These are phyloP conservation scores for Trametes coccinea DNA, from an alignment of 768 basidiomycete species.

Conservation along the genomic window DNA sequence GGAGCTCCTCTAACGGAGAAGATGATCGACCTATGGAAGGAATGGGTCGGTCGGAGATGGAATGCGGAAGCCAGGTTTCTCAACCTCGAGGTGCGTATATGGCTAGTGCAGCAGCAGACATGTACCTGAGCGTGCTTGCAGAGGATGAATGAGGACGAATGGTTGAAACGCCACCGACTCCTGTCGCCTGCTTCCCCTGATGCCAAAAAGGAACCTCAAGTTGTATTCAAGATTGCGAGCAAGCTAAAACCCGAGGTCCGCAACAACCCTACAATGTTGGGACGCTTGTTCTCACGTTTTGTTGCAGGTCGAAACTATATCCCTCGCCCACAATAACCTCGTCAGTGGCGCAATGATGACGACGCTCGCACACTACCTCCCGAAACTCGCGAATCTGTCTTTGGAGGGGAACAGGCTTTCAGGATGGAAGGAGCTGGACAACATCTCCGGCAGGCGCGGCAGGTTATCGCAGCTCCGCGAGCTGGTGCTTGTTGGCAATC, in stretches of 20 bases:
- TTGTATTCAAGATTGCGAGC: conserved; percentile 86
- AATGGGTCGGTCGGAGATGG: conserved; percentile 73
- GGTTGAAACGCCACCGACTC: conserved; percentile 71
- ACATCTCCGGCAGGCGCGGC: conserved; percentile 57
- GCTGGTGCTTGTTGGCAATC: conserved; percentile 75
- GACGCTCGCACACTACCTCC: conserved; percentile 71
- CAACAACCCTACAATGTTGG: background rate
- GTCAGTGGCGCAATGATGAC: conserved; percentile 57
- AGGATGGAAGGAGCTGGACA: conserved; percentile 69
- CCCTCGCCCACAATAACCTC: conserved; percentile 80
- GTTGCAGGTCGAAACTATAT: conserved; percentile 71
- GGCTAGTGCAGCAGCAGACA: background rate
- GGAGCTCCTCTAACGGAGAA: conserved; percentile 31
- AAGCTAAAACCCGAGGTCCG: conserved; percentile 74
- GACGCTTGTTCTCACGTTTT: background rate
- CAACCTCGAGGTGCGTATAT: conserved; percentile 73
- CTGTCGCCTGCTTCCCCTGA: conserved; percentile 68
- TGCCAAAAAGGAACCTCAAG: conserved; percentile 66
- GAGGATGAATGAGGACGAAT: conserved; percentile 78
- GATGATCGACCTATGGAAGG: conserved; percentile 69
- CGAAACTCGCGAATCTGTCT: conserved; percentile 77
- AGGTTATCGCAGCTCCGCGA: conserved; percentile 68
- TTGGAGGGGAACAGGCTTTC: conserved; percentile 75
- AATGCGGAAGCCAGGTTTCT: conserved; percentile 68
- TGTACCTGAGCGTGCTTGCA: conserved; percentile 32